Percentiles rank a stretch among this genome's conserved stretches.
Evolutionary conservation across 1,284 basidiomycete genomes (phyloP).

Genomic region (Boletus sp.): DNA sequence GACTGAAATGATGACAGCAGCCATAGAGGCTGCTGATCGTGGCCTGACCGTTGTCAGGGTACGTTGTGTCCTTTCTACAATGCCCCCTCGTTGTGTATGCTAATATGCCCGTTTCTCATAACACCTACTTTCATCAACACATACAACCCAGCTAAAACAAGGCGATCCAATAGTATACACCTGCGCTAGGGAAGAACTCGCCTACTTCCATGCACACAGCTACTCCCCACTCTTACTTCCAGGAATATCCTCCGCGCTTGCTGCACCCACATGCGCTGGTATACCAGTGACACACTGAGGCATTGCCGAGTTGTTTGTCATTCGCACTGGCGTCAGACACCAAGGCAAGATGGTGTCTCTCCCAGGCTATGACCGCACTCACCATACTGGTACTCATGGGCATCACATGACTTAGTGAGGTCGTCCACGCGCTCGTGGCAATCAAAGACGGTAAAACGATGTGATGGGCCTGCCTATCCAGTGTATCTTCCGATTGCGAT

Average conservation of each 20-base stretch:
- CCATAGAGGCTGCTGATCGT: conserved; percentile 76
- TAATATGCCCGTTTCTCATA: neutral
- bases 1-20: conserved; percentile 91
- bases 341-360: conserved; percentile 84
- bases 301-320: conserved; percentile 84
- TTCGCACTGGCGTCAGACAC: conserved; percentile 94
- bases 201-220: conserved; percentile 87
- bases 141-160: conserved; percentile 76
- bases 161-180: conserved; percentile 97
- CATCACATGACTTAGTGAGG: conserved; percentile 80
- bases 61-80: conserved; percentile 27
- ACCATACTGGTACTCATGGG: conserved; percentile 94
- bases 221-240: conserved; percentile 87
- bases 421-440: conserved; percentile 65
- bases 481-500: conserved; percentile 84
- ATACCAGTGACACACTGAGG: conserved; percentile 97
- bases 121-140: neutral
- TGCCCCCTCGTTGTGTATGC: neutral
- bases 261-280: conserved; percentile 86
- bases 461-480: conserved; percentile 74
- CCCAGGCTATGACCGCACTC: conserved; percentile 83
- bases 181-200: conserved; percentile 91
- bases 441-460: conserved; percentile 25
- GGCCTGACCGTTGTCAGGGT: conserved; percentile 90
- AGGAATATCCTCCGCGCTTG: conserved; percentile 87